These are phyloP conservation scores for Malania oleifera DNA, from an alignment of 164 flowering plant species.

Conservation along the genomic window DNA sequence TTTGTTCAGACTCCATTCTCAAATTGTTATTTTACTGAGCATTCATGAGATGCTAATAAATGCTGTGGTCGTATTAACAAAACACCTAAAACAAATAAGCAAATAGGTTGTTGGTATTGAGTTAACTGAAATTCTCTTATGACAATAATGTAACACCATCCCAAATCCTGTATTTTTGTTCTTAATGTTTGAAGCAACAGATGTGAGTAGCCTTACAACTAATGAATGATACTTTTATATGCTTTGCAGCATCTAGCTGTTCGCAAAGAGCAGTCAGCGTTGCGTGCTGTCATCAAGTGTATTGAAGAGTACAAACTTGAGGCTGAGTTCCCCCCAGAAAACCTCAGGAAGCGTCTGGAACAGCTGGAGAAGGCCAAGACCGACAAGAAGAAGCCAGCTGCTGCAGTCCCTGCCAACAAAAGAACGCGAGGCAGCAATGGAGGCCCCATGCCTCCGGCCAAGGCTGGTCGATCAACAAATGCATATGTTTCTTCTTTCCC, in stretches of 20 bases:
- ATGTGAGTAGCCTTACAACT: too few species aligned
- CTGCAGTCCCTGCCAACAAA: conserved; percentile 74
- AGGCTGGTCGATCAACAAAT: conserved; percentile 88
- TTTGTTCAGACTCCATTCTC: too few species aligned
- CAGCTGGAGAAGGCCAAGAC: conserved; percentile 82
- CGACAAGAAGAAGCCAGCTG: conserved; percentile 76
- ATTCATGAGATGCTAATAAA: too few species aligned
- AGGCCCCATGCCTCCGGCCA: conserved; percentile 99
- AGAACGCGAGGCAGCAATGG: conserved; percentile 79
- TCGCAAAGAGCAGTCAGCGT: conserved; percentile 91
- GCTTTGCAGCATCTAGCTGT: conserved; percentile 58
- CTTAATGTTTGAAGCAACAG: too few species aligned
- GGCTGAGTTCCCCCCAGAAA: conserved; percentile 79
- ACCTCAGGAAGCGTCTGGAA: conserved; percentile 81
- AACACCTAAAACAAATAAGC: too few species aligned
- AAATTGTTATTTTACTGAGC: too few species aligned
- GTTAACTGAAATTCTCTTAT: too few species aligned
- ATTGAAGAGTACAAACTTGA: conserved; percentile 95
- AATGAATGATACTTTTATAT: background rate
- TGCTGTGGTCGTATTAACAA: too few species aligned
- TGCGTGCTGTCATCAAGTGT: conserved; percentile 83
- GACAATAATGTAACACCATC: too few species aligned
- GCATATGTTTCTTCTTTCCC: conserved; percentile 95
- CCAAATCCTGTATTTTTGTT: too few species aligned
- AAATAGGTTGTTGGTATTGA: too few species aligned